Base-by-base conservation (phyloP, 208 protist genomes). In the Crithidia fasciculata region DNA sequence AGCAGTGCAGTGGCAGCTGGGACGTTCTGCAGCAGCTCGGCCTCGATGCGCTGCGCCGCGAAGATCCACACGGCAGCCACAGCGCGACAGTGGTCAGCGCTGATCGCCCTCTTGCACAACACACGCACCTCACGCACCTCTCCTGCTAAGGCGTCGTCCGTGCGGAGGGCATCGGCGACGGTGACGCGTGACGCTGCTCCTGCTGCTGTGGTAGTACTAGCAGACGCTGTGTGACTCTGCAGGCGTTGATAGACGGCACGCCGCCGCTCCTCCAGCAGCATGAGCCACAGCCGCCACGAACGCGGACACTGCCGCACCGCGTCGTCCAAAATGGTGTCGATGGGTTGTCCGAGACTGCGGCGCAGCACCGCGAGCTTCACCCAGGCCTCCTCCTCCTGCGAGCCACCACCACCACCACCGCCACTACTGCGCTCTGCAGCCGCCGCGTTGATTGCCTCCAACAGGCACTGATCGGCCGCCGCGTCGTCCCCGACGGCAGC, bases 271-370 rank as follows among this genome's bases (percentile, higher is more conserved):
- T 93, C 84, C 58, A 95, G 63, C 52, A 81, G 80, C 81, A 95
- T 86, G 39, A 90, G 76, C 88, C 91, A 95, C 43, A 95, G 71
- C 44, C 78, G 64, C 18, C 69, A 69, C 16, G 86, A 91, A 12
- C 68, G 77, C 43, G 88, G 91, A 80, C 78, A 85, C 61, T 60
- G 57, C 13, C 39, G 47, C 19, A 86, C 28, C 1, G 76, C 81
- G 10, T 74, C 72, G 41, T 49, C 36, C 54, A 85, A 28, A 13
- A 85, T 39, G 9, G 16, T 54, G 4, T 60, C 54, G 15, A 81
- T 69, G 2, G 50, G 37, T 18, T 76, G 63, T 43, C 69, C 72
- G 16, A 43, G 63, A 61, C 83, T 89, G 15, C 89, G 83, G n/a
- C 73, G 84, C 69, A 90, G 80, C 40, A 94, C 61, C 1, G 80